Conservation (phyloP, 1,284 basidiomycete species). For the Paramarasmius palmivorus region DNA sequence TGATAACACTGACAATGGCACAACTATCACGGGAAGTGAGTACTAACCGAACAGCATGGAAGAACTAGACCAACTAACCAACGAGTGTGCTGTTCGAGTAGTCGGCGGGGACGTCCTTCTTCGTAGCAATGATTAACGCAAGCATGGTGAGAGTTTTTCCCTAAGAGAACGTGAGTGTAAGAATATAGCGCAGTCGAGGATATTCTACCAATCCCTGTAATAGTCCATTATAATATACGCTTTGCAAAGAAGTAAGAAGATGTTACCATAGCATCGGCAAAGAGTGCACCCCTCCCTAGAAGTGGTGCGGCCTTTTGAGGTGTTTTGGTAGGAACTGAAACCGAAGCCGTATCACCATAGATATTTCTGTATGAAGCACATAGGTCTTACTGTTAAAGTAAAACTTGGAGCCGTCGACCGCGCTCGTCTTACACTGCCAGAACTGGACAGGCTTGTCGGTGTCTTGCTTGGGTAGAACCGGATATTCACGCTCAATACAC, state of each 20-base stretch:
- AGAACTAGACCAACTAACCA: slow-evolving; percentile 45
- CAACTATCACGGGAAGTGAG: slow-evolving; percentile 50
- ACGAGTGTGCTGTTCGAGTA: slow-evolving; percentile 73
- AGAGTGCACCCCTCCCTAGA: slow-evolving; percentile 81
- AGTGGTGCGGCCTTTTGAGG: slow-evolving; percentile 65
- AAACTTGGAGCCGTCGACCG: slow-evolving; percentile 49
- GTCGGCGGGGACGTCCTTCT: slow-evolving; percentile 55
- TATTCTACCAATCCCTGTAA: slow-evolving; percentile 36
- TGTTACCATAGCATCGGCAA: slow-evolving; percentile 88
- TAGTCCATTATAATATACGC: neutral
- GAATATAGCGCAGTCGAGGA: slow-evolving; percentile 17
- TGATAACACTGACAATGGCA: slow-evolving; percentile 83
- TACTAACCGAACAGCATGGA: neutral
- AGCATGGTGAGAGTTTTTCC: slow-evolving; percentile 88
- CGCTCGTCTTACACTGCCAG: slow-evolving; percentile 68
- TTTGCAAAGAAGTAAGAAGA: slow-evolving; percentile 26
- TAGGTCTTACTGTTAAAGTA: slow-evolving; percentile 64
- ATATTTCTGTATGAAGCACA: slow-evolving; percentile 1
- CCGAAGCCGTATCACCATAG: neutral
- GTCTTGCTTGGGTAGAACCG: slow-evolving; percentile 63
- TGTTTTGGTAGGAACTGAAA: slow-evolving; percentile 73
- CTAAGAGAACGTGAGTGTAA: slow-evolving; percentile 32
- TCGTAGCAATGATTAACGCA: slow-evolving; percentile 74
- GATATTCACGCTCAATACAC: slow-evolving; percentile 80
- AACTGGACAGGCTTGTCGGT: slow-evolving; percentile 82